Evolutionary conservation across 1,284 basidiomycete species (phyloP).

Genomic region (Puccinia horiana): DNA sequence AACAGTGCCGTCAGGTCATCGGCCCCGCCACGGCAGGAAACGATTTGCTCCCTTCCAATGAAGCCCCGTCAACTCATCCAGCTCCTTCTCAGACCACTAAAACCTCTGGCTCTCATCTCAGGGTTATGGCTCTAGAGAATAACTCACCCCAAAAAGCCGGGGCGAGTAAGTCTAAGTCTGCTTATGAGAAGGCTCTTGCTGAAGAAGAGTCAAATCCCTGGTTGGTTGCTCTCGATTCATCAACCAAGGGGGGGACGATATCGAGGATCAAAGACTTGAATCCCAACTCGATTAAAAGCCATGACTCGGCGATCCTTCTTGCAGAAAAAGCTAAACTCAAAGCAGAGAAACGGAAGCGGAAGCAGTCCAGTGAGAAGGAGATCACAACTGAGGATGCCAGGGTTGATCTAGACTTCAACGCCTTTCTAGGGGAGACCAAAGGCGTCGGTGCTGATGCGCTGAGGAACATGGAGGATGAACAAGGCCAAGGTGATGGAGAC

Average conservation of each 20-base stretch:
- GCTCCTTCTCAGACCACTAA: slow-evolving; percentile 4
- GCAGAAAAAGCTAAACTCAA: slow-evolving; percentile 46
- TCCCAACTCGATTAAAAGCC: not conserved
- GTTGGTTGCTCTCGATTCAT: slow-evolving; percentile 1
- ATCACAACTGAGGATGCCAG: slow-evolving; percentile 23
- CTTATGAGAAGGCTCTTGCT: not conserved
- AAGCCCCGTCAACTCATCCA: not conserved
- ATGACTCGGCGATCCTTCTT: slow-evolving; percentile 1
- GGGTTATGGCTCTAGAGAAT: not conserved
- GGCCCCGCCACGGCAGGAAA: not conserved
- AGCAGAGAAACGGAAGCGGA: slow-evolving; percentile 29
- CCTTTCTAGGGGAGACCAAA: not conserved
- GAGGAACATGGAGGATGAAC: slow-evolving; percentile 29
- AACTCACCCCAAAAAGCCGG: not conserved
- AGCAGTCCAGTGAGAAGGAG: slow-evolving; percentile 13
- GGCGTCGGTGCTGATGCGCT: slow-evolving; percentile 12
- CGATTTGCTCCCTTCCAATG: not conserved
- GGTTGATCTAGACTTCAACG: slow-evolving; percentile 29
- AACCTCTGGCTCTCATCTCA: slow-evolving; percentile 21
- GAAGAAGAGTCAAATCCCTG: slow-evolving; percentile 28
- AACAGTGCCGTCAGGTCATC: slow-evolving; percentile 1
- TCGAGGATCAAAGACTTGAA: slow-evolving; percentile 30
- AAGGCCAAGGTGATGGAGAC: not conserved
- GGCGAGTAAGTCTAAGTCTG: not conserved
- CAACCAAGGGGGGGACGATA: slow-evolving; percentile 14